Percentiles rank a stretch among this genome's conserved stretches.
These are phyloP conservation scores for Alternaria sp. DNA, from an alignment of 2,329 filamentous ascomycete genomes.

Conservation along the genomic window DNA sequence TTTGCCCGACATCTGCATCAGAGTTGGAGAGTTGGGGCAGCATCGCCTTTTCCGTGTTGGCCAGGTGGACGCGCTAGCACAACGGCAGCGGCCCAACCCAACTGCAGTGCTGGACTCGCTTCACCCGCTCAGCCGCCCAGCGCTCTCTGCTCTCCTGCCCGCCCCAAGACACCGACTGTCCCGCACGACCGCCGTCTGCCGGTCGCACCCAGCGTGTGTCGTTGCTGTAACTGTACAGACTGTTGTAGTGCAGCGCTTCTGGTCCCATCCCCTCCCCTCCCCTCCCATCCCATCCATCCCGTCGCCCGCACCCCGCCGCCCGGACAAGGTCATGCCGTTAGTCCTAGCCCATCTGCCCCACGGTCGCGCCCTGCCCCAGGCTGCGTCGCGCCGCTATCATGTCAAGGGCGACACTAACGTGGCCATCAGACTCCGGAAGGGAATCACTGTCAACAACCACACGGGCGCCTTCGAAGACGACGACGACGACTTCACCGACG, in stretches of 20 bases:
- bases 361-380: slow-evolving; percentile 31
- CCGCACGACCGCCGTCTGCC: neutral
- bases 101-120: neutral
- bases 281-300: neutral
- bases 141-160: neutral
- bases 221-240: neutral
- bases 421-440: slow-evolving; percentile 44
- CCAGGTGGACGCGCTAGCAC: neutral
- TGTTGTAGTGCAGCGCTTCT: slow-evolving; percentile 6
- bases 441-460: slow-evolving; percentile 48
- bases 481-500: slow-evolving; percentile 36
- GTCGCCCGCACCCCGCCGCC: slow-evolving; percentile 26
- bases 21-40: slow-evolving; percentile 45
- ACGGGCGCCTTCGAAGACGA: slow-evolving; percentile 42
- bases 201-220: neutral
- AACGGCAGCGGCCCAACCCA: neutral
- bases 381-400: slow-evolving; percentile 23
- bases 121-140: neutral
- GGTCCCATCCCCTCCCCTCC: neutral
- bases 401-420: slow-evolving; percentile 47
- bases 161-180: neutral
- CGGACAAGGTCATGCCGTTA: slow-evolving; percentile 48
- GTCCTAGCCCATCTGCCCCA: slow-evolving; percentile 47
- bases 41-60: slow-evolving; percentile 10
- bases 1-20: slow-evolving; percentile 37